phyloP scores from a whole-genome alignment of 2,329 filamentous ascomycete genomes.

The Aschersonia sp. region DNA sequence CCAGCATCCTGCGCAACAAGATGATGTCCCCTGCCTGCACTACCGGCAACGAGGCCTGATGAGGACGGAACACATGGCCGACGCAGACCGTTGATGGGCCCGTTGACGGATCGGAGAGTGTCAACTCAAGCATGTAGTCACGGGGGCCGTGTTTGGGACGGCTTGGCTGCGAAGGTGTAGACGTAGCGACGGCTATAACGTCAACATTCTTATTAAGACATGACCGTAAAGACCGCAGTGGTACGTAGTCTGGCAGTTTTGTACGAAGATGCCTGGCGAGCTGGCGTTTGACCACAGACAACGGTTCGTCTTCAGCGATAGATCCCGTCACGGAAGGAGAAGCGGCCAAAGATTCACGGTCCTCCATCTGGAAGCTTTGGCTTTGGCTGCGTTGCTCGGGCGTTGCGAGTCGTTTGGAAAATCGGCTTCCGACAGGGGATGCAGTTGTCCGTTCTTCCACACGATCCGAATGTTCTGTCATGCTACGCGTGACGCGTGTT shows the following conservation, averaged over 20 bases:
- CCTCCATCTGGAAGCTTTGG: constrained; percentile 1
- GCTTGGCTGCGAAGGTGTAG: constrained; percentile 32
- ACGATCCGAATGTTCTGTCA: constrained; percentile 6
- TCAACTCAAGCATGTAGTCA: constrained; percentile 45
- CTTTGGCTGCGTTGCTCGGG: not conserved
- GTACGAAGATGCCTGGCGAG: constrained; percentile 30
- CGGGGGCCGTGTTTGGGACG: constrained; percentile 42
- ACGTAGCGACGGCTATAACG: constrained; percentile 39
- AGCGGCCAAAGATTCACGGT: constrained; percentile 6
- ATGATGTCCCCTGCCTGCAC: constrained; percentile 43
- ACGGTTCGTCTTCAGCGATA: constrained; percentile 11
- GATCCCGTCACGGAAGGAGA: constrained; percentile 15
- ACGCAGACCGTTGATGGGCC: constrained; percentile 34
- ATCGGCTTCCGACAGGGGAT: constrained; percentile 1
- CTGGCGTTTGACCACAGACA: constrained; percentile 26
- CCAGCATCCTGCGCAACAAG: constrained; percentile 40
- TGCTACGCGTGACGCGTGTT: constrained; percentile 10
- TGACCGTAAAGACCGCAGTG: constrained; percentile 36
- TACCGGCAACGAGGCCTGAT: constrained; percentile 40
- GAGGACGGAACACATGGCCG: constrained; percentile 43
- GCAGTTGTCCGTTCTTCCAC: not conserved
- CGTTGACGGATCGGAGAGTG: constrained; percentile 39
- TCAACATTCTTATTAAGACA: constrained; percentile 35
- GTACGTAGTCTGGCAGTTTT: constrained; percentile 36
- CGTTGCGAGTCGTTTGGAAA: constrained; percentile 1